Conservation (phyloP, 73 alveolate genomes). For the Paramecium caudatum region DNA sequence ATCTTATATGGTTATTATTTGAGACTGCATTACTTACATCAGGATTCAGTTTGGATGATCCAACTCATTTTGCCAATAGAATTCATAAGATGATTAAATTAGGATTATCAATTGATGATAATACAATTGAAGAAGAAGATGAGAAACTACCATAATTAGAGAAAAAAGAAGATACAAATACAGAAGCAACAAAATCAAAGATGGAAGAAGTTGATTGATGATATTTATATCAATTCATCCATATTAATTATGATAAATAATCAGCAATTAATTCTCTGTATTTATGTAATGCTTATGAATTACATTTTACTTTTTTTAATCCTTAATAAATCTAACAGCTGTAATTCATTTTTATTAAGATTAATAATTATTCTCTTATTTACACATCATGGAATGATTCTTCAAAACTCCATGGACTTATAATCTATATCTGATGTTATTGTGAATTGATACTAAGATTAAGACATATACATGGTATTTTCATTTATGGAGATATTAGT, state of each 20-base stretch:
- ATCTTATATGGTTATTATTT: conserved; percentile 98
- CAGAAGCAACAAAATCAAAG: conserved; percentile 84
- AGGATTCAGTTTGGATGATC: conserved; percentile 99
- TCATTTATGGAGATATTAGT: conserved; percentile 25
- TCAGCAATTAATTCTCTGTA: conserved; percentile 5
- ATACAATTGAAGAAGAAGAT: conserved; percentile 84
- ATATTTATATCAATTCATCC: conserved; percentile 38
- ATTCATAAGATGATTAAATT: conserved; percentile 99
- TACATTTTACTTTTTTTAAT: conserved; percentile 2
- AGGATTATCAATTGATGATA: conserved; percentile 95
- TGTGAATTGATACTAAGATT: background rate
- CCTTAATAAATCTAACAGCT: conserved; percentile 7
- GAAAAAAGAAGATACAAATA: conserved; percentile 80
- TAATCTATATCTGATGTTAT: background rate
- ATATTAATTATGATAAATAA: conserved; percentile 16
- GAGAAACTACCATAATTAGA: conserved; percentile 54
- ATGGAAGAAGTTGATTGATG: conserved; percentile 91
- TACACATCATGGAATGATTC: background rate
- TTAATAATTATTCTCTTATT: conserved; percentile 2
- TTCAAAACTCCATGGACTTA: conserved; percentile 39
- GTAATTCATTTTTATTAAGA: background rate
- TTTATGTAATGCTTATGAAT: conserved; percentile 13
- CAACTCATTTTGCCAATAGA: conserved; percentile 98
- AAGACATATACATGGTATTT: background rate
- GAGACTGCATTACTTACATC: conserved; percentile 99